These are phyloP conservation scores for Aspergillus ellipticus DNA, from an alignment of 495 filamentous ascomycete species.

Conservation along the genomic window DNA sequence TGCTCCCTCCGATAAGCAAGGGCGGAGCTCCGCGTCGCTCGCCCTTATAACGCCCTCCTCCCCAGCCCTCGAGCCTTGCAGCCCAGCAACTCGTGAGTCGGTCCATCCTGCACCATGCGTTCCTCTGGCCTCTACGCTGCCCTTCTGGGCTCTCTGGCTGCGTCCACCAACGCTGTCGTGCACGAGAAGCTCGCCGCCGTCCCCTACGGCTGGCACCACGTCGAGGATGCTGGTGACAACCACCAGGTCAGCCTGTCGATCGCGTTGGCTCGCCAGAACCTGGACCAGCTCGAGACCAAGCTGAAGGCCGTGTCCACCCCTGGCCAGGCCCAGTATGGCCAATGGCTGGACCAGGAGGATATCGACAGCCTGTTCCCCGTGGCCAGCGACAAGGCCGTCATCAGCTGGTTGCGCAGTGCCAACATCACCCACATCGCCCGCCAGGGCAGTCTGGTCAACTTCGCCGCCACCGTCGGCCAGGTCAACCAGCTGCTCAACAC, in stretches of 20 bases:
- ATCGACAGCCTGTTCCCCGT: slow-evolving; percentile 51
- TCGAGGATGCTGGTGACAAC: background rate
- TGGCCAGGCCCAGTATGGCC: slow-evolving; percentile 45
- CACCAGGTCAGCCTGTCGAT: slow-evolving; percentile 35
- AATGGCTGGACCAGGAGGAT: slow-evolving; percentile 51
- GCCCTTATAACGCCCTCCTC: background rate
- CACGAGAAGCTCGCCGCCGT: slow-evolving; percentile 1
- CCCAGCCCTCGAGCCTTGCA: background rate
- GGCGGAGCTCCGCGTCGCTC: slow-evolving; percentile 10
- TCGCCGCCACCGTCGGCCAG: slow-evolving; percentile 43
- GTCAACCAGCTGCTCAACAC: slow-evolving; percentile 49
- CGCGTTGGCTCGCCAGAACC: slow-evolving; percentile 43
- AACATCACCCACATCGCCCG: slow-evolving; percentile 42
- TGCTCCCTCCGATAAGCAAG: background rate
- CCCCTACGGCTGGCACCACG: background rate
- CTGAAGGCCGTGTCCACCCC: slow-evolving; percentile 56
- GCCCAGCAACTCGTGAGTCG: background rate
- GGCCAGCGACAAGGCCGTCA: slow-evolving; percentile 34
- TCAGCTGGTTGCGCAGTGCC: slow-evolving; percentile 48
- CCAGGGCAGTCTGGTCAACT: slow-evolving; percentile 44
- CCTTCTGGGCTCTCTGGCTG: background rate
- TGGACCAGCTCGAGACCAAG: slow-evolving; percentile 50
- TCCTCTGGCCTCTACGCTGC: background rate
- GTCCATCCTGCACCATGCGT: background rate
- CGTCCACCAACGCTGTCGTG: background rate